Evolutionary conservation across 257 asterid genomes (phyloP).

Genomic region (Solanum microdontum): DNA sequence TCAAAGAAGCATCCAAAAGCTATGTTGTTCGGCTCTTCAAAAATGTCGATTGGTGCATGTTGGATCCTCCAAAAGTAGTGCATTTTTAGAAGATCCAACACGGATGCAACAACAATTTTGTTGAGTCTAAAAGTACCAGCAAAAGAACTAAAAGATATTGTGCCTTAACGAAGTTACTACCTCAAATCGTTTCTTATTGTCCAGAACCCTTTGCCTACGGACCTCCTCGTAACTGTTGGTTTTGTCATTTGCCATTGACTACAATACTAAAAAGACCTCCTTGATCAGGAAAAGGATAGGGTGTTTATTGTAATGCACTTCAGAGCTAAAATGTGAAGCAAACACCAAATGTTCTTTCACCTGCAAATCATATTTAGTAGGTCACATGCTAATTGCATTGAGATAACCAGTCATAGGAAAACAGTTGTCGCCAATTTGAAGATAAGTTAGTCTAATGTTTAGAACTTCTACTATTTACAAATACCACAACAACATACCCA

Average conservation of each 20-base stretch:
- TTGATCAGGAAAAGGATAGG: background rate
- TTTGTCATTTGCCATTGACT: constrained; percentile 32
- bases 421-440: background rate
- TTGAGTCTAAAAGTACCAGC: background rate
- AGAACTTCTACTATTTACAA: background rate
- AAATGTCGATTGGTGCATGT: background rate
- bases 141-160: background rate
- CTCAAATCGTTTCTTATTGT: constrained; percentile 65
- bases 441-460: background rate
- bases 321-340: background rate
- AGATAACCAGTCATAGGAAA: background rate
- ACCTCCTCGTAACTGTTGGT: constrained; percentile 50
- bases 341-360: background rate
- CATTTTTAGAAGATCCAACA: background rate
- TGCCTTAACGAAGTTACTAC: constrained; percentile 12
- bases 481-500: background rate
- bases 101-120: background rate
- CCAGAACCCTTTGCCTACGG: constrained; percentile 63
- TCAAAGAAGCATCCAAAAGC: background rate
- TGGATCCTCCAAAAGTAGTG: background rate
- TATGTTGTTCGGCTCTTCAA: background rate
- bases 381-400: background rate
- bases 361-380: background rate
- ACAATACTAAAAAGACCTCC: background rate
- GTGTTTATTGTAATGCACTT: background rate